A percentile compares a stretch with the other conserved stretches of the same genome.
These are phyloP conservation scores for Eragrostis nindensis DNA, from an alignment of 176 grass and related monocot species.

Conservation along the genomic window DNA sequence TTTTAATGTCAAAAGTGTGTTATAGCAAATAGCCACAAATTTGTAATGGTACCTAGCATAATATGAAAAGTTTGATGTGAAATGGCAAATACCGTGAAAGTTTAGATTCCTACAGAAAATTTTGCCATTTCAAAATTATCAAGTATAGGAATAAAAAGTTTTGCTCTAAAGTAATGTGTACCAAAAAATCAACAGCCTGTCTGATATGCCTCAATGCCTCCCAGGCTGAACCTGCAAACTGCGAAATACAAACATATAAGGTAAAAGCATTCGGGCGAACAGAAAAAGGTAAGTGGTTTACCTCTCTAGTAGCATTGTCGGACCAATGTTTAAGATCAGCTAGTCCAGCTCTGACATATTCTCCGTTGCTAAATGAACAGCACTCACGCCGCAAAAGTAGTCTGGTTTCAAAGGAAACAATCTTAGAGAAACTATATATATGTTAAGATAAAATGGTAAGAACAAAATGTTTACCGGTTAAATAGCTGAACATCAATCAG, in stretches of 20 bases:
- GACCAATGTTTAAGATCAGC: constrained; percentile 84
- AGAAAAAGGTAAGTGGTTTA: constrained; percentile 41
- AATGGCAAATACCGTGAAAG: too few relatives aligned
- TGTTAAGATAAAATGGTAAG: constrained; percentile 19
- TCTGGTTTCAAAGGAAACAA: constrained; percentile 47
- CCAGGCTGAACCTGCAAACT: constrained; percentile 83
- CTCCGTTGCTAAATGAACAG: constrained; percentile 89
- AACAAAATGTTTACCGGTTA: constrained; percentile 67
- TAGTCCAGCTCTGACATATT: constrained; percentile 88
- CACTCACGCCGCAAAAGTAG: constrained; percentile 84
- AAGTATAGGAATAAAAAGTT: neutral
- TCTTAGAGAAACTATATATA: constrained; percentile 45
- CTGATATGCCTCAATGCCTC: constrained; percentile 80
- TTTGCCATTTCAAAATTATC: constrained; percentile 20
- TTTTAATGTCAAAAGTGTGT: too few relatives aligned
- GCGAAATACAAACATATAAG: constrained; percentile 49
- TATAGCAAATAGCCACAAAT: too few relatives aligned
- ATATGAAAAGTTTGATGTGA: too few relatives aligned
- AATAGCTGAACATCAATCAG: constrained; percentile 88
- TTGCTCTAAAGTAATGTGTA: constrained; percentile 39
- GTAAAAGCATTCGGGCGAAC: constrained; percentile 32
- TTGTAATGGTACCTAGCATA: too few relatives aligned
- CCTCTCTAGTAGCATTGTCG: constrained; percentile 76
- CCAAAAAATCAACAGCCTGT: constrained; percentile 94
- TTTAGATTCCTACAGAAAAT: too few relatives aligned